phyloP scores from a whole-genome alignment of 2,329 filamentous ascomycete species.

The Epichloe gansuensis region DNA sequence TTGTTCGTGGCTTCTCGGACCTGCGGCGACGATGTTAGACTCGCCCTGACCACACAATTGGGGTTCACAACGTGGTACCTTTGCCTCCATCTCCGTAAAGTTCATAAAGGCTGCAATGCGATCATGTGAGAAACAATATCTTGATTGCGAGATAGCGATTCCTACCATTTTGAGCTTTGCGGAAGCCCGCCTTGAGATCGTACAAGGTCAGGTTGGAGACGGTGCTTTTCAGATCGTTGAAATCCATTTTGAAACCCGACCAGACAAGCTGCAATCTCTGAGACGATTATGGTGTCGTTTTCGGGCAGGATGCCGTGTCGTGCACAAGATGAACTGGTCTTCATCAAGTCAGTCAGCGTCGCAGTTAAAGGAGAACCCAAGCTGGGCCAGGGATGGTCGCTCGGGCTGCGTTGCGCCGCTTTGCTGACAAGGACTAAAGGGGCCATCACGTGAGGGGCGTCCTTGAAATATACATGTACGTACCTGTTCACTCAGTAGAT shows the following conservation, averaged over 20 bases:
- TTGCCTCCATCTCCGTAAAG: constrained; percentile 84
- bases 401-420: neutral
- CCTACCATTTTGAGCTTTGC: constrained; percentile 92
- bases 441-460: constrained; percentile 1
- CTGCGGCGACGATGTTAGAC: constrained; percentile 27
- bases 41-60: constrained; percentile 3
- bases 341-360: neutral
- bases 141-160: constrained; percentile 3
- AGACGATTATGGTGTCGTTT: neutral
- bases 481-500: neutral
- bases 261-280: neutral
- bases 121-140: constrained; percentile 15
- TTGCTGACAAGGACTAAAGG: neutral
- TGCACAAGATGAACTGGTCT: neutral
- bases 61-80: constrained; percentile 27
- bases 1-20: constrained; percentile 98
- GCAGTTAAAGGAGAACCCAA: neutral
- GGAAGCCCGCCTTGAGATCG: constrained; percentile 86
- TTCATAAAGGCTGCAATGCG: constrained; percentile 76
- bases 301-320: neutral
- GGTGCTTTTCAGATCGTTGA: constrained; percentile 71
- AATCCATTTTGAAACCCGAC: constrained; percentile 52
- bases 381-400: neutral
- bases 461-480: neutral
- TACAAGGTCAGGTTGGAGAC: constrained; percentile 89